Evolutionary conservation across 202 grass and related monocot species (phyloP).

Genomic region (Hordeum pubiflorum): DNA sequence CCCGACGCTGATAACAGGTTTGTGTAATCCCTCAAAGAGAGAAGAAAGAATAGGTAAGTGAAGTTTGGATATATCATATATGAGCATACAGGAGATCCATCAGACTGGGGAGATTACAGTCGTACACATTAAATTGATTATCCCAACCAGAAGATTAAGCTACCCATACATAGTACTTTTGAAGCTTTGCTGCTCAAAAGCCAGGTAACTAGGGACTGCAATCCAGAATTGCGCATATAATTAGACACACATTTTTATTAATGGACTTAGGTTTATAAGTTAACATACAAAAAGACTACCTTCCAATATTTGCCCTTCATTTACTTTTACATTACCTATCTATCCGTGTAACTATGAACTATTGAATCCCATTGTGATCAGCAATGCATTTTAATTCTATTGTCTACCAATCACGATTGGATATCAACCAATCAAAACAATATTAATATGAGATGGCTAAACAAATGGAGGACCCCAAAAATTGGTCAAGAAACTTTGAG

Average conservation of each 20-base stretch:
- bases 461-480: neutral
- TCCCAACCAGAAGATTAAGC: constrained; percentile 11
- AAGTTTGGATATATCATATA: constrained; percentile 20
- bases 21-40: constrained; percentile 85
- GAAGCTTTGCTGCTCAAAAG: neutral
- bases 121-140: neutral
- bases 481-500: neutral
- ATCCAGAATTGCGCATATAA: neutral
- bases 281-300: neutral
- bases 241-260: neutral
- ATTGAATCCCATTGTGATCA: neutral
- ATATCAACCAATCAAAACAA: neutral
- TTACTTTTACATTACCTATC: neutral
- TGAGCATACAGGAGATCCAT: neutral
- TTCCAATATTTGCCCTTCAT: neutral
- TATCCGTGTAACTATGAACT: neutral
- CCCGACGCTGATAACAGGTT: constrained; percentile 83
- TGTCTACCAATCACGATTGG: neutral
- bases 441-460: neutral
- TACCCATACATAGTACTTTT: neutral
- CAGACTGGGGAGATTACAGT: neutral
- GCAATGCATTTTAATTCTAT: neutral
- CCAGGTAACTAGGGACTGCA: neutral
- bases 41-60: constrained; percentile 66
- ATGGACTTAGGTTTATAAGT: neutral